Base-by-base conservation (phyloP, 805 yeast species). In the Kodamaea lidongshanica region DNA sequence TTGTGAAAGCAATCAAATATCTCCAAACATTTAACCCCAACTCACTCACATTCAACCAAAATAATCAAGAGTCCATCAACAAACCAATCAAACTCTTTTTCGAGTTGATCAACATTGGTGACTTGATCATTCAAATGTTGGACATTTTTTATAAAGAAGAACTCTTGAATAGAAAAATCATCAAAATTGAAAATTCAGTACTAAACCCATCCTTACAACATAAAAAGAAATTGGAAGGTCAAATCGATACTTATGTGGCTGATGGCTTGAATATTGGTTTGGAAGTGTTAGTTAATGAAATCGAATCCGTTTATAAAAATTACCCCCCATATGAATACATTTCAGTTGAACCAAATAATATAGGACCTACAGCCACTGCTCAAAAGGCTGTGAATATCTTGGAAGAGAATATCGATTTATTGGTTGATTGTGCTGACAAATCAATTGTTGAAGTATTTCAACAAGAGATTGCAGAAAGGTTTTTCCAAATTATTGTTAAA, bases 231-330 rank as follows among this genome's bases (percentile, higher is more conserved):
- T 73, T 92, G 38, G 98, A 92, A 48, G 74, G 74, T 6, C 62
- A 76, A 57, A 70, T 92, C 7, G 98, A 92, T 54, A 84, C 77
- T 32, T 80, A 71, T 48, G 96, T 92, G 12, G 98, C 97, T 0
- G 83, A 82, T 46, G 98, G 98, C 0, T 65, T 92, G 17, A 88
- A 86, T 45, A 72, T 82, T n/a, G 95, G 96, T 23, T 86, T 92
- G 19, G 94, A 84, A 38, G 88, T 87, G 7, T 65, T 92, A 21
- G 77, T 87, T 56, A 80, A 74, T 42, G 95, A 89, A 49, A 74
- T 88, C 12, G 84, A 81, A 31, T 70, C 69, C 38, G 64, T 74
- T 3, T 74, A 70, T 39, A 61, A 67, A 23, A 69, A 77, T 0
- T 58, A 64, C 18, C 81, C 79, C 42, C 54, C 70, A 3, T 77